phyloP scores from a whole-genome alignment of 148 eudicot genomes.

The Rhododendron henanense region DNA sequence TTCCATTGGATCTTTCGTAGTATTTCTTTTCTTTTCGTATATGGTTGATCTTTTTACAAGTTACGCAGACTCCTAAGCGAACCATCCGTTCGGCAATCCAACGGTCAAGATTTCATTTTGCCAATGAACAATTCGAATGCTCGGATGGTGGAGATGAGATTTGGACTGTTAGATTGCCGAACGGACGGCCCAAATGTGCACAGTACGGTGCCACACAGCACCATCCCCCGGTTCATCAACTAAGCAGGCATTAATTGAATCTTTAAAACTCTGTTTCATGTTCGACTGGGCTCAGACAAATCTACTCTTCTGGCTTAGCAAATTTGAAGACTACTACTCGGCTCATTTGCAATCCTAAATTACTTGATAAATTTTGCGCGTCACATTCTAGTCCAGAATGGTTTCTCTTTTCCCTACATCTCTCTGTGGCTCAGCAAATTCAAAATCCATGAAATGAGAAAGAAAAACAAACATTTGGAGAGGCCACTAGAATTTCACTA shows the following conservation, averaged over 20 bases:
- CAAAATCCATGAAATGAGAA: not conserved
- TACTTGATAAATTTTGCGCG: not conserved
- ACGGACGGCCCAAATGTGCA: too few species aligned
- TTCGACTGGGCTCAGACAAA: not conserved
- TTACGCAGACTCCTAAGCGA: not conserved
- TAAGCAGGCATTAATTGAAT: too few species aligned
- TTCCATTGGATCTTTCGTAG: not conserved
- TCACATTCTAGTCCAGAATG: not conserved
- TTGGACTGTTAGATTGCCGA: too few species aligned
- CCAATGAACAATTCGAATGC: too few species aligned
- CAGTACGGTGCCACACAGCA: too few species aligned
- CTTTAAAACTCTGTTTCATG: not conserved
- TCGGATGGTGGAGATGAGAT: too few species aligned
- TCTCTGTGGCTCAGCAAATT: not conserved
- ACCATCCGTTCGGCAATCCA: too few species aligned
- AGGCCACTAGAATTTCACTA: not conserved
- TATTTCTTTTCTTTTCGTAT: not conserved
- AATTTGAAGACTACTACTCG: not conserved
- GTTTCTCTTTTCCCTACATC: not conserved
- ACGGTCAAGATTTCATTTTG: too few species aligned
- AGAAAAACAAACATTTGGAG: not conserved
- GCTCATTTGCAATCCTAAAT: not conserved
- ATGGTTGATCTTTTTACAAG: not conserved
- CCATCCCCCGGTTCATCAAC: too few species aligned
- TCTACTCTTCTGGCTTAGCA: not conserved